Base-by-base conservation (phyloP, 2,329 filamentous ascomycete species). In the Ustulina deusta region DNA sequence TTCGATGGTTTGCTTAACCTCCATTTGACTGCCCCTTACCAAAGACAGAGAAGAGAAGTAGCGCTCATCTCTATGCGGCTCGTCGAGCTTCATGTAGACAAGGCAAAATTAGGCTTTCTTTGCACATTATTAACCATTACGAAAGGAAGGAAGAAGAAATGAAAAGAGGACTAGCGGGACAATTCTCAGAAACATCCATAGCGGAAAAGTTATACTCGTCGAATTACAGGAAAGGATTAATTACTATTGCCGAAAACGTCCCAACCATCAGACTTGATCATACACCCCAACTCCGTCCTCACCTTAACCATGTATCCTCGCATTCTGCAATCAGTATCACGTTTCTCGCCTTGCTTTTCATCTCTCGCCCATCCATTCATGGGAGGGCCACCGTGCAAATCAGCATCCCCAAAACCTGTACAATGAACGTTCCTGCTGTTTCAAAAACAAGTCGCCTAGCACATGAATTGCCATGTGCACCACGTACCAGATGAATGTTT, bases 201-300 rank as follows among this genome's bases (percentile, higher is more conserved):
- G 55, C 54, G n/a, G 60, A 63, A 54, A 32, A 55, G 57, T 34
- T 63, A 63, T 49, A 66, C 46, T 57, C 5, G 32, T 20, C 27
- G 36, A 60, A 65, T 56, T 60, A 61, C 49, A 58, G 29, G 51
- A 44, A 68, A 65, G 11, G 6, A 66, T 66, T 65, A 61, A 66
- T 63, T 66, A 61, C 48, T 61, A 5, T 51, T 63, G 44, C 44
- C 13, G 56, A 56, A 51, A 46, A 54, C 44, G 20, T 63, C 32
- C 62, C 66, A 52, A 66, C 52, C 17, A 36, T 54, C 63, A 66
- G 40, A 38, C 65, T 56, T 66, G 58, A 60, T 66, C 17, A 64
- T 70, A 69, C 69, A 69, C 66, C 66, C 11, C 46, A 65, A 68
- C 68, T 61, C 65, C 61, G 10, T 36, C 60, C 44, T 32, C 40